A percentile compares a stretch with the other conserved stretches of the same genome.
phyloP scores from a whole-genome alignment of 345 rosid genomes.

The Cochlearia excelsa region DNA sequence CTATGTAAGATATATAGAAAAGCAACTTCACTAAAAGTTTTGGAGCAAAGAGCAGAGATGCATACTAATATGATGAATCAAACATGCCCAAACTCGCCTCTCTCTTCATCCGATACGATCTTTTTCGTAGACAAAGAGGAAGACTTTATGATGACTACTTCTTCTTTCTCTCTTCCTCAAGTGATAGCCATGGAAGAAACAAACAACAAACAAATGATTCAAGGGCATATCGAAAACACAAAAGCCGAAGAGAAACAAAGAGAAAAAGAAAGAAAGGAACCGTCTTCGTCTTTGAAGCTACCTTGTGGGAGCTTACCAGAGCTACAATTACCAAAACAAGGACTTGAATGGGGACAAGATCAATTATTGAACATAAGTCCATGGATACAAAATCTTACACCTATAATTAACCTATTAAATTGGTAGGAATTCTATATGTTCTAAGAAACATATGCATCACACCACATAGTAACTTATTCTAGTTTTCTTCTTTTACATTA shows the following conservation, averaged over 20 bases:
- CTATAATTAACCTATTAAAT: conserved; percentile 52
- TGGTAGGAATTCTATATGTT: conserved; percentile 28
- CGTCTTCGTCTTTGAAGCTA: conserved; percentile 42
- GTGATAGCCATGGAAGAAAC: conserved; percentile 43
- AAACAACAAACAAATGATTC: conserved; percentile 11
- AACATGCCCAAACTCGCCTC: conserved; percentile 46
- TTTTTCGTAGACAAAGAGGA: conserved; percentile 44
- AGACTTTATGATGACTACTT: conserved; percentile 22
- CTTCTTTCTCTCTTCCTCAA: conserved; percentile 22
- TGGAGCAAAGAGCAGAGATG: conserved; percentile 80
- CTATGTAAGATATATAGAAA: conserved; percentile 87
- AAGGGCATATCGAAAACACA: conserved; percentile 4
- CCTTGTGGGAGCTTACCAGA: conserved; percentile 59
- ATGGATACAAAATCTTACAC: conserved; percentile 68
- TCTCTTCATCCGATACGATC: conserved; percentile 41
- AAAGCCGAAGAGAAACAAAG: conserved; percentile 11
- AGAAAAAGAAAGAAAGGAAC: conserved; percentile 16
- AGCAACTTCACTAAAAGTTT: conserved; percentile 81
- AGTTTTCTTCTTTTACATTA: too few relatives aligned
- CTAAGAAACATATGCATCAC: too few relatives aligned
- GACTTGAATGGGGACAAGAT: conserved; percentile 73
- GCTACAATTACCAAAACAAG: conserved; percentile 63
- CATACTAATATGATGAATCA: conserved; percentile 43
- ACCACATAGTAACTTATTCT: too few relatives aligned
- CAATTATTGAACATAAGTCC: conserved; percentile 63